These are phyloP conservation scores for Salix dunnii DNA, from an alignment of 345 rosid species.

Conservation along the genomic window DNA sequence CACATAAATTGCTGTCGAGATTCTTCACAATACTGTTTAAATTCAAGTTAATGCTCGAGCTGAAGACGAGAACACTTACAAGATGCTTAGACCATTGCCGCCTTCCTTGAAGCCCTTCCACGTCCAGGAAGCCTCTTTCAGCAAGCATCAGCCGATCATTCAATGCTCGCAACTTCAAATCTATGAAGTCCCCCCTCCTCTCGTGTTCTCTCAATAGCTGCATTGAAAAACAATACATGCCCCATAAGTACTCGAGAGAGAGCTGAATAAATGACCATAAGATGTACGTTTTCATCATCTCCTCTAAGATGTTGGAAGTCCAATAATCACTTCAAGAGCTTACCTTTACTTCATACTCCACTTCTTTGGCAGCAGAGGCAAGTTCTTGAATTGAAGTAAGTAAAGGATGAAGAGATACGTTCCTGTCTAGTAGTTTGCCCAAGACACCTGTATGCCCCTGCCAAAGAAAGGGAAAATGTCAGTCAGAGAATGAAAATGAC, in stretches of 20 bases:
- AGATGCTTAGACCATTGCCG: conserved; percentile 94
- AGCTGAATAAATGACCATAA: background rate
- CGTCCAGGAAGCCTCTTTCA: conserved; percentile 88
- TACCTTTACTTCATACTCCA: conserved; percentile 62
- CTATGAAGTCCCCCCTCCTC: conserved; percentile 21
- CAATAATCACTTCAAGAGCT: background rate
- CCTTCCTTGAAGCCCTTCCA: conserved; percentile 66
- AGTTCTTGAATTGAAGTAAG: conserved; percentile 55
- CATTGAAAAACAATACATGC: conserved; percentile 10
- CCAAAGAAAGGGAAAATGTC: conserved; percentile 1
- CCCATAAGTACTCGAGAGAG: background rate
- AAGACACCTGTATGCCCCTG: conserved; percentile 51
- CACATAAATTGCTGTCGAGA: background rate
- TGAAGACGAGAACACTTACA: conserved; percentile 37
- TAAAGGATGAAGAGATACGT: conserved; percentile 51
- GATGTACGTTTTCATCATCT: background rate
- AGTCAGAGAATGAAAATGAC: background rate
- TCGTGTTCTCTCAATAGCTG: conserved; percentile 50
- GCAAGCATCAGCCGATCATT: conserved; percentile 86
- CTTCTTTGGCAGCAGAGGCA: conserved; percentile 51
- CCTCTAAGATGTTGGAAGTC: background rate
- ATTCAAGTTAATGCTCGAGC: background rate
- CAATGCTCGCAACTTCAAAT: conserved; percentile 48
- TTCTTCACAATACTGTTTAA: background rate
- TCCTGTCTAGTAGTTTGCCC: conserved; percentile 45